These are phyloP conservation scores for Phialocephala sp. DNA, from an alignment of 2,329 filamentous ascomycete species.

Conservation along the genomic window DNA sequence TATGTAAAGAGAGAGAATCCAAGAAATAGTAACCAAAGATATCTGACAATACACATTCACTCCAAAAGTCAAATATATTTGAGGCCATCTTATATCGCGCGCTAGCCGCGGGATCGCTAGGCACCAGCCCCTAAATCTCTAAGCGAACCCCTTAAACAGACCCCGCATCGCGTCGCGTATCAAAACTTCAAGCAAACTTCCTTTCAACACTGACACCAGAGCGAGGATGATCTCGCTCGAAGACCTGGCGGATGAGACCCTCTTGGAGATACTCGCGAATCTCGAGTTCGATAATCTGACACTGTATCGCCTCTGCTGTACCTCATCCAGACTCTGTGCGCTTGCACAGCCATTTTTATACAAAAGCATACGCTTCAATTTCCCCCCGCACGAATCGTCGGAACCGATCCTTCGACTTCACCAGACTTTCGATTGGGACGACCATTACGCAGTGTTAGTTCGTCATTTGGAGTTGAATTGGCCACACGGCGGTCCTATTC, in stretches of 20 bases:
- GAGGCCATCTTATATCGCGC: not conserved
- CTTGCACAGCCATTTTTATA: constrained; percentile 4
- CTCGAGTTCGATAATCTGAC: not conserved
- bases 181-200: not conserved
- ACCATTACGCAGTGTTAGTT: not conserved
- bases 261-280: not conserved
- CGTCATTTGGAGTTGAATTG: not conserved
- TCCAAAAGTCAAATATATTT: no score
- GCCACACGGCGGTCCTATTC: not conserved
- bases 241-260: not conserved
- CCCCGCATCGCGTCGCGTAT: not conserved
- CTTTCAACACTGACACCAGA: not conserved
- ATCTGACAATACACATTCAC: no score
- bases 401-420: not conserved
- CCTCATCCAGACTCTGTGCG: not conserved
- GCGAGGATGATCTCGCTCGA: not conserved
- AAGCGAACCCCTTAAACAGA: constrained; percentile 8
- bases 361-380: not conserved
- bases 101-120: not conserved
- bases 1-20: not conserved
- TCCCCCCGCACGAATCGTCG: not conserved
- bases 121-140: constrained; percentile 2
- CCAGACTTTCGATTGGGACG: not conserved
- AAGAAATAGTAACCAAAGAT: not conserved
- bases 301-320: not conserved